Evolutionary conservation across 306 rosid species (phyloP).

Genomic region (Corylus avellana): DNA sequence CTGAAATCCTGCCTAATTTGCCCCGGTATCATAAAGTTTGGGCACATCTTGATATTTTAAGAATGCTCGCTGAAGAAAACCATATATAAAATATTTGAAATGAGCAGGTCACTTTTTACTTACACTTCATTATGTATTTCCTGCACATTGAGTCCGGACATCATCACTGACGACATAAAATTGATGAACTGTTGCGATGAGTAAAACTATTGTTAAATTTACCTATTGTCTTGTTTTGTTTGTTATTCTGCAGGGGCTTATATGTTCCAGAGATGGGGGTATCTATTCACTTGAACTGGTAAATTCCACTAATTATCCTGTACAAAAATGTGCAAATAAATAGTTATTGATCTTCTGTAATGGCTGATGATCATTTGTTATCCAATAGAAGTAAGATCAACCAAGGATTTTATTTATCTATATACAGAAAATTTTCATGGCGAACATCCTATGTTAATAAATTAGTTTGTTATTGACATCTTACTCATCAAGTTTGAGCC

Average conservation of each 20-base stretch:
- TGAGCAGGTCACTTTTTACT: no score
- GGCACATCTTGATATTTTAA: neutral
- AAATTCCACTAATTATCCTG: slow-evolving; percentile 22
- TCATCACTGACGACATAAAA: neutral
- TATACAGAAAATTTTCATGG: neutral
- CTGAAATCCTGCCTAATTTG: neutral
- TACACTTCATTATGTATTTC: no score
- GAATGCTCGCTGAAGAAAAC: neutral
- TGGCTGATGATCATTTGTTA: neutral
- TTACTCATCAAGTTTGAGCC: neutral
- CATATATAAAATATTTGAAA: no score
- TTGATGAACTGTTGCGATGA: neutral
- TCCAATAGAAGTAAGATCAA: neutral
- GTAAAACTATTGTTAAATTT: neutral
- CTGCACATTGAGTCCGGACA: neutral
- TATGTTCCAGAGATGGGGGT: slow-evolving; percentile 81
- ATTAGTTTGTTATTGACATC: neutral
- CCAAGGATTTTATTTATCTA: neutral
- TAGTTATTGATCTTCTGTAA: neutral
- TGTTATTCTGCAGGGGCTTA: slow-evolving; percentile 52
- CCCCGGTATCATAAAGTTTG: neutral
- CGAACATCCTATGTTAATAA: neutral
- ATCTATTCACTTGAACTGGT: slow-evolving; percentile 73
- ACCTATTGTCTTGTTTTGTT: slow-evolving; percentile 7
- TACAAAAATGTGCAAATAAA: neutral